phyloP scores from a whole-genome alignment of 495 filamentous ascomycete genomes.

The Daldinia vernicosa region DNA sequence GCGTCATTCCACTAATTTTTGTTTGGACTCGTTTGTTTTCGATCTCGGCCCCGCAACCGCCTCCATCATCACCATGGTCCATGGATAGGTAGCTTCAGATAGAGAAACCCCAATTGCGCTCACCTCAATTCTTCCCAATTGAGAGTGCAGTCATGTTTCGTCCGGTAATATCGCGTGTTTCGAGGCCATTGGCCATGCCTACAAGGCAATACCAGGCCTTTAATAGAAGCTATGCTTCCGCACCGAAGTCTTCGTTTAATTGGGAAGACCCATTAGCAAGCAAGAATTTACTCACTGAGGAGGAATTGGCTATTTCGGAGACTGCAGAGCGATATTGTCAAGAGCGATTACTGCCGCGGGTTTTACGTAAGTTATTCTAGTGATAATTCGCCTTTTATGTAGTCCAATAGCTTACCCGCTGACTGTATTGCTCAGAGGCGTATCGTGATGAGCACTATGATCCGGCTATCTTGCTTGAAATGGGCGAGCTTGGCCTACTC shows the following conservation, averaged over 20 bases:
- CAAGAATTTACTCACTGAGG: conserved; percentile 79
- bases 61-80: conserved; percentile 28
- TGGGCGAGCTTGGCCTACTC: conserved; percentile 93
- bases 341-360: conserved; percentile 82
- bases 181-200: conserved; percentile 26
- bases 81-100: conserved; percentile 4
- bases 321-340: conserved; percentile 93
- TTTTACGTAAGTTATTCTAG: conserved; percentile 73
- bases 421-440: conserved; percentile 69
- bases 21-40: conserved; percentile 11
- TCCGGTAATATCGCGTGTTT: conserved; percentile 32
- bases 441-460: conserved; percentile 96
- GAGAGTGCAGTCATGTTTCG: conserved; percentile 42
- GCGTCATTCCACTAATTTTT: conserved; percentile 20
- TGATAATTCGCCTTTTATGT: background rate
- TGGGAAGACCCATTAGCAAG: conserved; percentile 91
- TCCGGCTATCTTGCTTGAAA: conserved; percentile 85
- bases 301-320: conserved; percentile 88
- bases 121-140: conserved; percentile 30
- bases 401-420: conserved; percentile 19
- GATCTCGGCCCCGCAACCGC: conserved; percentile 27
- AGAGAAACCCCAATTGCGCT: background rate
- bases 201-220: conserved; percentile 13
- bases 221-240: conserved; percentile 49
- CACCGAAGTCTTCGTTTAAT: conserved; percentile 69